A percentile compares a stretch with the other conserved stretches of the same genome.
These are phyloP conservation scores for Pyrenula aspistea DNA, from an alignment of 495 filamentous ascomycete genomes.

Conservation along the genomic window DNA sequence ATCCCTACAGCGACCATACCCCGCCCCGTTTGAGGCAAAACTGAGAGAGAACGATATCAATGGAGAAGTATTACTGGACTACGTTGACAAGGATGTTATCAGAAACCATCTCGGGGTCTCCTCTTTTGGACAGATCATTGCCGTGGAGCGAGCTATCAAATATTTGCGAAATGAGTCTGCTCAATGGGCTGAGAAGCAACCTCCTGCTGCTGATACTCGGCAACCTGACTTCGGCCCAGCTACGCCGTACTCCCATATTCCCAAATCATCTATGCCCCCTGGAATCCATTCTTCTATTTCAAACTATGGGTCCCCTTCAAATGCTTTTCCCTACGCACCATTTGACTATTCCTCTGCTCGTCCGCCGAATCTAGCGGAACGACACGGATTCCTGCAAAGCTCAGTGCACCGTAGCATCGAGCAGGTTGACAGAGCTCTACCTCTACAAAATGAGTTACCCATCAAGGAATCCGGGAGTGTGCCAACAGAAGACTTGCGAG, in stretches of 20 bases:
- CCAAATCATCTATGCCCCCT: neutral
- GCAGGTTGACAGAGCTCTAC: neutral
- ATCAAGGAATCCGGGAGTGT: neutral
- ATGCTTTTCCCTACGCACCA: neutral
- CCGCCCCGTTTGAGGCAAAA: constrained; percentile 30
- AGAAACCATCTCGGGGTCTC: constrained; percentile 38
- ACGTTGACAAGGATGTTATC: constrained; percentile 30
- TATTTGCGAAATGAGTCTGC: neutral
- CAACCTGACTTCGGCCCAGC: neutral
- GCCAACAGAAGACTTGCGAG: neutral
- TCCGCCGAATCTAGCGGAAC: neutral
- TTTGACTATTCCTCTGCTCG: neutral
- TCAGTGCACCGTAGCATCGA: neutral
- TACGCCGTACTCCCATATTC: neutral
- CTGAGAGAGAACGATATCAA: constrained; percentile 48
- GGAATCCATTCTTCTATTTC: neutral
- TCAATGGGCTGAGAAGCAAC: neutral
- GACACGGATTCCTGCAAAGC: neutral
- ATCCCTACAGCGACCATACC: constrained; percentile 31
- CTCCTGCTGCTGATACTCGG: neutral
- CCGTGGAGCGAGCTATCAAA: neutral
- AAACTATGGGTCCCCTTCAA: neutral
- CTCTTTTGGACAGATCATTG: constrained; percentile 26
- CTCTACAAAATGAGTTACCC: neutral
- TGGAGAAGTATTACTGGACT: constrained; percentile 46